phyloP scores from a whole-genome alignment of 225 moss, liverwort and hornwort species.

The Lunularia cruciata region DNA sequence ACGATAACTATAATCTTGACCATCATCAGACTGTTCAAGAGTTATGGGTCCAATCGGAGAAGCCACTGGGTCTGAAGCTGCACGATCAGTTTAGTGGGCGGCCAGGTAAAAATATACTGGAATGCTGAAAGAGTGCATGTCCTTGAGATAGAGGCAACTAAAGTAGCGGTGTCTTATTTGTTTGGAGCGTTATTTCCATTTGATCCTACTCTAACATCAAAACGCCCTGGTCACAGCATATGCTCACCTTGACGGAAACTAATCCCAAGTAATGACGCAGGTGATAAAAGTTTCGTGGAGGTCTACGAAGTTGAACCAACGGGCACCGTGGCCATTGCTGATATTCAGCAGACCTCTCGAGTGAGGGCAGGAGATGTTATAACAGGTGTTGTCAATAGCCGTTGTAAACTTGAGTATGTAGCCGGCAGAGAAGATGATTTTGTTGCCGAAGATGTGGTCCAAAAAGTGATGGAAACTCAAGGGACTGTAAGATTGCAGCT shows the following conservation, averaged over 20 bases:
- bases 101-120: conserved; percentile 60
- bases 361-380: conserved; percentile 63
- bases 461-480: conserved; percentile 49
- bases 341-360: conserved; percentile 67
- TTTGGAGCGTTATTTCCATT: too few species aligned
- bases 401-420: conserved; percentile 57
- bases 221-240: too few species aligned
- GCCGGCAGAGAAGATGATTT: conserved; percentile 37
- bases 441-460: conserved; percentile 49
- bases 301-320: conserved; percentile 65
- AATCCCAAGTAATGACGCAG: too few species aligned
- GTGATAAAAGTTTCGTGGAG: conserved; percentile 48
- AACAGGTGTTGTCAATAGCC: conserved; percentile 54
- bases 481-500: conserved; percentile 73
- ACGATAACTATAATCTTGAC: neutral
- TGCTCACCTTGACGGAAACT: too few species aligned
- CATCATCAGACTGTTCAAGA: conserved; percentile 55
- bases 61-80: conserved; percentile 72
- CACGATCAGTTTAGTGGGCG: conserved; percentile 33
- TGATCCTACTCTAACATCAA: too few species aligned
- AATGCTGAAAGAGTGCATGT: too few species aligned
- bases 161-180: too few species aligned
- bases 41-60: conserved; percentile 69
- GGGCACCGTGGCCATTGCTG: conserved; percentile 53
- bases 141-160: too few species aligned